Conservation (phyloP, 2,329 filamentous ascomycete species). For the Aspergillus caelatus region DNA sequence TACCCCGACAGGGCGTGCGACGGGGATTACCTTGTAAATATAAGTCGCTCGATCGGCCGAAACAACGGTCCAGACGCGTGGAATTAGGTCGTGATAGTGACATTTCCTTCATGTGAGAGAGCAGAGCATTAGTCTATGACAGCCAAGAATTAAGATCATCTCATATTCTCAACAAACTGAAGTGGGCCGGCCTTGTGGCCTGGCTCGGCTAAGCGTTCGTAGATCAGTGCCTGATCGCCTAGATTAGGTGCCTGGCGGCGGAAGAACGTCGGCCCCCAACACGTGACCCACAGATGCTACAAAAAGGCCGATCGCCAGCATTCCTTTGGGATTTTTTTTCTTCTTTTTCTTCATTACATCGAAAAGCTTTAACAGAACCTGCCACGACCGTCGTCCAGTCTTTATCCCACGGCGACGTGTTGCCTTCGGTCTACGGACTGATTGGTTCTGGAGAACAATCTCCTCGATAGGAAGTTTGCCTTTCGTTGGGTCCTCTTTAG, state of each 20-base stretch:
- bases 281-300: conserved; percentile 35
- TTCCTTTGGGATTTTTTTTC: conserved; percentile 25
- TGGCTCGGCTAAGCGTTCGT: background rate
- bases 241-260: conserved; percentile 8
- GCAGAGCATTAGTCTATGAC: too few relatives aligned
- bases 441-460: conserved; percentile 66
- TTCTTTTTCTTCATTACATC: conserved; percentile 52
- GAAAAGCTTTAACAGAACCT: conserved; percentile 65
- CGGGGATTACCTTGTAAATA: background rate
- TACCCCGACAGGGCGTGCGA: background rate
- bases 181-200: background rate
- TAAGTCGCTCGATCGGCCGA: background rate
- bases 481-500: conserved; percentile 69
- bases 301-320: conserved; percentile 25
- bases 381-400: conserved; percentile 69
- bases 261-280: conserved; percentile 26
- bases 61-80: background rate
- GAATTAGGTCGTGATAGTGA: background rate
- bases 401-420: conserved; percentile 62
- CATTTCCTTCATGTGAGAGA: background rate
- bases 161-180: background rate
- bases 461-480: conserved; percentile 71
- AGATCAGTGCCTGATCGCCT: background rate
- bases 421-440: conserved; percentile 65
- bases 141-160: background rate